Evolutionary conservation across 305 asterid genomes (phyloP), one percentile per base, ranked within the genome.

Genomic region (Fraxinus xanthoxyloides): DNA sequence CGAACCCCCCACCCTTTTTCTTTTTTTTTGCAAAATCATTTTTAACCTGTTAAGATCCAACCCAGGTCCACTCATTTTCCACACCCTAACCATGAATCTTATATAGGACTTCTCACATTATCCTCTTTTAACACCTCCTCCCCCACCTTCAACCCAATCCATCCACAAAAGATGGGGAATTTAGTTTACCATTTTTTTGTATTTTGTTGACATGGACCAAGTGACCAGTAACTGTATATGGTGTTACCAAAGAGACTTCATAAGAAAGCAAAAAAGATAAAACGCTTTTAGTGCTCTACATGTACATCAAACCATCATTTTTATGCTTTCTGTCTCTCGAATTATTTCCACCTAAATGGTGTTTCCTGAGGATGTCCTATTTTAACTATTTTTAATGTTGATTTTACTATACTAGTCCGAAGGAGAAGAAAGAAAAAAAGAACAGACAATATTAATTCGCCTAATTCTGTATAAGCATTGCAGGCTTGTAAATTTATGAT

Each of bases 401-500:
- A 67, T 67, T 63, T 63, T 9, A 12, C 21, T 13, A 13, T 69
- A 69, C 40, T 30, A 4, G 23, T 12, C 36, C 12, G 21, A 28
- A 67, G 1, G 19, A 28, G 74, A 4, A 67, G 36, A 69, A 69
- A 12, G 40, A 30, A 69, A 13, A 69, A 69, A 69, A 0, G 23
- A 28, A 69, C 19, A 69, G 10, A 5, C 36, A 5, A 69, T 10
- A 69, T 40, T 9, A 40, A 40, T 24, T 24, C n/a, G 2, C 72
- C 72, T 63, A 24, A 4, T 30, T 69, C 38, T 26, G 23, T 13
- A 30, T 72, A 35, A 73, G 83, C 13, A 31, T 7, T 76, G 77
- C 70, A 43, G 48, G 79, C 36, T 76, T 77, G 79, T 79, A 36
- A 56, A 65, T 24, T 76, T 67, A 23, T 76, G 46, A 34, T 40